phyloP scores from a whole-genome alignment of 345 rosid species.

The Citropsis articulata region DNA sequence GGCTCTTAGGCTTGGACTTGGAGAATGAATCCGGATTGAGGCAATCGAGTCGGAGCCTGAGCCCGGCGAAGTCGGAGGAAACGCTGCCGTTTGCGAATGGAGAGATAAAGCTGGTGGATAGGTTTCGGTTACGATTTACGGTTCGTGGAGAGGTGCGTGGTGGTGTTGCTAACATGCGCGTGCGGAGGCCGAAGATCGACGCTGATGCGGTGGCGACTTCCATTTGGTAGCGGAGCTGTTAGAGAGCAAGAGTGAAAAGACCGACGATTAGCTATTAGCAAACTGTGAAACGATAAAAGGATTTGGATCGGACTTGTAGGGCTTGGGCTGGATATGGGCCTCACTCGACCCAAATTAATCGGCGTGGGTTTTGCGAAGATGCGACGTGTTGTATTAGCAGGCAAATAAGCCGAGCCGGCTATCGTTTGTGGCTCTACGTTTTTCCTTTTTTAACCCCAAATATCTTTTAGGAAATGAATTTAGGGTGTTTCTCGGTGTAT shows the following conservation, averaged over 20 bases:
- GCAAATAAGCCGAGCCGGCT: too few relatives aligned
- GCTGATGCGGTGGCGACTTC: constrained; percentile 48
- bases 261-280: background rate
- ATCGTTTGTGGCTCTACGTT: too few relatives aligned
- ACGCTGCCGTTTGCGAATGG: constrained; percentile 45
- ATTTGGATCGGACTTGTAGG: background rate
- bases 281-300: background rate
- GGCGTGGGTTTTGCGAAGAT: too few relatives aligned
- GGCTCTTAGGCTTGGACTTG: constrained; percentile 58
- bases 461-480: too few relatives aligned
- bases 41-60: constrained; percentile 41
- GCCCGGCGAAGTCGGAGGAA: constrained; percentile 49
- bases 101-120: constrained; percentile 42
- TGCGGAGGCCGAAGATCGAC: constrained; percentile 40
- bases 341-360: background rate
- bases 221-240: constrained; percentile 28
- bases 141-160: constrained; percentile 25
- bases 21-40: constrained; percentile 48
- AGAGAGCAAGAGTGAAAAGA: background rate
- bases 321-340: background rate
- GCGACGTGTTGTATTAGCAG: too few relatives aligned
- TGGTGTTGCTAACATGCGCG: constrained; percentile 37
- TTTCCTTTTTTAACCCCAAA: too few relatives aligned
- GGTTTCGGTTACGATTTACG: constrained; percentile 23
- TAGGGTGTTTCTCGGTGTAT: too few relatives aligned